Base-by-base conservation (phyloP, 139 green algal genomes). In the Astrephomene gubernaculifera region DNA sequence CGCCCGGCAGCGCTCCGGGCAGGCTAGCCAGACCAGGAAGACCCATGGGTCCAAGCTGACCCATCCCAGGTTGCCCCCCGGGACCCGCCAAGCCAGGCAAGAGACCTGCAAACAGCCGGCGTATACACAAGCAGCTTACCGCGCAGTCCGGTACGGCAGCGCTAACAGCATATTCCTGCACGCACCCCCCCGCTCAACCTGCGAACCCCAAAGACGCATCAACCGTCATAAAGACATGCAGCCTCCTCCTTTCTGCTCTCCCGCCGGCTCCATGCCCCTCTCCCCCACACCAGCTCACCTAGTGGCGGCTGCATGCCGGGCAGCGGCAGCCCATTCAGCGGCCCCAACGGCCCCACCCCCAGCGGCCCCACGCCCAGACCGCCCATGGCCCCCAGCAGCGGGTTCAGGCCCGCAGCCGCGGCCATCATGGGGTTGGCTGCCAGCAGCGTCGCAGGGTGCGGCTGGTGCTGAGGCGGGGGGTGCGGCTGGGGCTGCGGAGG, bases 291-390 rank as follows among this genome's bases (percentile, higher is more conserved):
- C 12, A 27, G 14, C 79, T 53, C 52, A 86, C 79, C 79, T 2
- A 86, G 45, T 19, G 79, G 65, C 35, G 79, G 35, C 65, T 86
- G 79, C 79, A 86, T 86, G 36, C 65, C 65, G 0, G 79, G 79
- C 45, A 86, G 44, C 76, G 35, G 25, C 61, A 80, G 65, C 45
- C 71, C 43, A 45, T 80, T 80, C 21, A 84, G 31, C 5, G 63
- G 63, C 1, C 49, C 43, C 39, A 84, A 6, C 43, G 78, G 61
- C 3, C 78, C 49, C 49, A 86, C 41, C 3, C 78, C 49, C 49
- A 86, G 33, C 10, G 33, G 65, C 24, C 65, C 65, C 45, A 86
- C 61, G 31, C 79, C 79, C 36, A 86, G 33, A 3, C 64, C 49
- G 24, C 65, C 27, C 79, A 86, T 86, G 65, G 79, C 45, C 12